Conservation (phyloP, 2,329 filamentous ascomycete genomes). For the Claviceps sp. region DNA sequence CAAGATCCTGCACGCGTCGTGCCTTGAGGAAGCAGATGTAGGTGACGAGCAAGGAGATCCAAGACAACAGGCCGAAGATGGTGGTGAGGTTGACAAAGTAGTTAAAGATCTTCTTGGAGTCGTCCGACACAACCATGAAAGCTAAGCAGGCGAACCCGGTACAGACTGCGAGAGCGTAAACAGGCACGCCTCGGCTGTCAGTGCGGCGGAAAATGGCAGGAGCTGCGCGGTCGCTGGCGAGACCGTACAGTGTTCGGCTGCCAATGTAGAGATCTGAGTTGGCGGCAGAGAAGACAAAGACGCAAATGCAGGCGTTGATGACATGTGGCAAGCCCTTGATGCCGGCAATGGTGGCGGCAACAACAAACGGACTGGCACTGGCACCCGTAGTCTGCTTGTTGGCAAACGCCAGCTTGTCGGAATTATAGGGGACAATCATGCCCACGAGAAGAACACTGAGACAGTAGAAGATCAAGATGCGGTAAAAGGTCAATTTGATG, state of each 20-base stretch:
- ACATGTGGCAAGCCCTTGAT: constrained; percentile 52
- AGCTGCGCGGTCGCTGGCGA: constrained; percentile 58
- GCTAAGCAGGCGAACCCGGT: constrained; percentile 52
- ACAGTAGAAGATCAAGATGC: constrained; percentile 70
- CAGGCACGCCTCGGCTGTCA: constrained; percentile 57
- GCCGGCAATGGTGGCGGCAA: constrained; percentile 51
- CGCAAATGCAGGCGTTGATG: constrained; percentile 58
- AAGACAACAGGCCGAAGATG: constrained; percentile 52
- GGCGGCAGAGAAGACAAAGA: constrained; percentile 65
- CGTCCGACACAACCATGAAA: constrained; percentile 50
- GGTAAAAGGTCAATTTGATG: constrained; percentile 70
- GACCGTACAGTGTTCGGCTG: constrained; percentile 57
- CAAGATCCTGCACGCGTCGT: constrained; percentile 45
- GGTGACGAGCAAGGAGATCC: constrained; percentile 54
- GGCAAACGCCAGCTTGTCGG: constrained; percentile 43
- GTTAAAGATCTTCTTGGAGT: constrained; percentile 42
- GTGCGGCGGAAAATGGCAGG: constrained; percentile 59
- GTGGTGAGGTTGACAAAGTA: constrained; percentile 58
- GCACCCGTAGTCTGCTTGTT: constrained; percentile 25
- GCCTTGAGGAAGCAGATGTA: constrained; percentile 55
- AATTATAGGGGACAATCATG: constrained; percentile 64
- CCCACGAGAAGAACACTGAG: constrained; percentile 61
- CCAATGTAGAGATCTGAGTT: constrained; percentile 71
- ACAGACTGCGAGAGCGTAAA: constrained; percentile 49
- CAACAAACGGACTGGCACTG: constrained; percentile 56